Evolutionary conservation across 345 rosid genomes (phyloP).

Genomic region (Eutrema japonicum): DNA sequence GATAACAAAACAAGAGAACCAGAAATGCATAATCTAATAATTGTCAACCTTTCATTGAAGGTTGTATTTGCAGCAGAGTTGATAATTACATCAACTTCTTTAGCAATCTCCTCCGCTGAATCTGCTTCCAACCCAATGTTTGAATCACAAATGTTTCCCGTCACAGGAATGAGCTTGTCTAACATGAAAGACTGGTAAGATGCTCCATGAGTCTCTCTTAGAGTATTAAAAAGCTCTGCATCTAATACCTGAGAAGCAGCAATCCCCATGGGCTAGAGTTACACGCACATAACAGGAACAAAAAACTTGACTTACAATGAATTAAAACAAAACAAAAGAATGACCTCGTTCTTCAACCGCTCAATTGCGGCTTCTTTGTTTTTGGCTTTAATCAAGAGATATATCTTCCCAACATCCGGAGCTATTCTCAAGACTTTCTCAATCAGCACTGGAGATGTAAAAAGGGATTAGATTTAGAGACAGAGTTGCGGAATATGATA

Average conservation of each 20-base stretch:
- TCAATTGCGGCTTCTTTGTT: slow-evolving; percentile 73
- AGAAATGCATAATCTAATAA: neutral
- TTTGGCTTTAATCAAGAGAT: slow-evolving; percentile 77
- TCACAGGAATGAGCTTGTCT: slow-evolving; percentile 81
- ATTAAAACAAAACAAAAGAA: slow-evolving; percentile 4
- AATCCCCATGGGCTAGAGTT: slow-evolving; percentile 20
- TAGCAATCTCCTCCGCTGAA: slow-evolving; percentile 55
- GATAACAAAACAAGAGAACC: slow-evolving; percentile 11
- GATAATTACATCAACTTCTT: slow-evolving; percentile 69
- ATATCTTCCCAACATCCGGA: slow-evolving; percentile 90
- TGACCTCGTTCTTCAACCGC: slow-evolving; percentile 78
- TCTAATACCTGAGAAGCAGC: slow-evolving; percentile 58
- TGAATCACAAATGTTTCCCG: slow-evolving; percentile 69
- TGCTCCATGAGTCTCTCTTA: slow-evolving; percentile 72
- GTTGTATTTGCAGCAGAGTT: slow-evolving; percentile 87
- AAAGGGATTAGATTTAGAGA: neutral
- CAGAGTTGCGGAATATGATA: neutral
- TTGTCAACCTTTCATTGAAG: slow-evolving; percentile 69
- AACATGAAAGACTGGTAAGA: slow-evolving; percentile 77
- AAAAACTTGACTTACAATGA: slow-evolving; percentile 9
- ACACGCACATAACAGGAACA: neutral
- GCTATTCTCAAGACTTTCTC: slow-evolving; percentile 85
- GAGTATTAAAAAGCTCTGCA: slow-evolving; percentile 79
- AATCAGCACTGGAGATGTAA: slow-evolving; percentile 61
- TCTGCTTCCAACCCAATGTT: slow-evolving; percentile 75